Evolutionary conservation across 164 flowering plant species (phyloP), one percentile per base, ranked within the genome.

Genomic region (Stephania yunnanensis): DNA sequence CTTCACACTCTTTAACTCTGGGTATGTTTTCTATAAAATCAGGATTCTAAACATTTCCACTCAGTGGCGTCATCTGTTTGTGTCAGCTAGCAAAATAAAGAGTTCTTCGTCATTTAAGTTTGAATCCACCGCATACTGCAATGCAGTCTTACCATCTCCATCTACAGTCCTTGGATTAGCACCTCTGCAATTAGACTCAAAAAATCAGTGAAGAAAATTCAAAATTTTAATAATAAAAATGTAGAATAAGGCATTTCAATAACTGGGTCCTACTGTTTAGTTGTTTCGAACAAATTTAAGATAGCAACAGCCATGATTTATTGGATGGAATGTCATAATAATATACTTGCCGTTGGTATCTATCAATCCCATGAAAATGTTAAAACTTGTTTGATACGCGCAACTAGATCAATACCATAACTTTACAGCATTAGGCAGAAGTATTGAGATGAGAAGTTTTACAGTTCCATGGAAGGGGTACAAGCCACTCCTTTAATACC

Each of bases 41-140:
- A 48, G 73, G 77, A 71, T 12, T 52, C 61, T 2, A n/a, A 19
- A 45, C 25, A 46, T n/a, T 36, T 64, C 67, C 45, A 58, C 48
- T 8, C 67, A 61, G 31, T 69, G 46, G 11, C 76, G 69, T 64
- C 80, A 92, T 75, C 92, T 84, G 80, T 82, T 87, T 19, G 85
- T 74, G 20, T 88, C 93, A 13, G 92, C 82, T 65, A 93, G 81
- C 30, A 86, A 52, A 44, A 80, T 73, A 46, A 93, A 86, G 71
- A 92, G 80, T 53, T 95, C 97, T 53, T 72, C 79, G 58, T 95
- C 95, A 45, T 75, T 85, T 22, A 91, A 84, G 48, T 86, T 82
- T 15, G 86, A 76, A 70, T 89, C 98, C 72, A 69, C 66, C 25
- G 82, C 83, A 31, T 84, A 83, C 53, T 87, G 86, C 52, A 84